These are phyloP conservation scores for Ustilago shanxiensis DNA, from an alignment of 1,284 basidiomycete species.

Conservation along the genomic window DNA sequence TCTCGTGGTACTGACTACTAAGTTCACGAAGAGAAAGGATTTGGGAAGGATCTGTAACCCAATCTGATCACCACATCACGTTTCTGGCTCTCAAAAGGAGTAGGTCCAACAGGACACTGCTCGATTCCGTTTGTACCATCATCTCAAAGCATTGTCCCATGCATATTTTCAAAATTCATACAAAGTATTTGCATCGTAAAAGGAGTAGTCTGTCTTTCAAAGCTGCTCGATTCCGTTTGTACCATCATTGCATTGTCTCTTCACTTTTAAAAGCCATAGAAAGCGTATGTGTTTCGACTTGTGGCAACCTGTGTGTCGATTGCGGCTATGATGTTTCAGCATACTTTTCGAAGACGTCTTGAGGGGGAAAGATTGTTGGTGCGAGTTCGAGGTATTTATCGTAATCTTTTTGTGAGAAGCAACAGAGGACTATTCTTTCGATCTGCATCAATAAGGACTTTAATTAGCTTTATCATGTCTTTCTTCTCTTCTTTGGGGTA, in stretches of 20 bases:
- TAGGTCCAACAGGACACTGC: neutral
- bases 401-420: slow-evolving; percentile 56
- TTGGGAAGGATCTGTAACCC: too few species aligned
- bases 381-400: slow-evolving; percentile 37
- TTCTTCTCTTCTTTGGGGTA: too few species aligned
- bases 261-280: too few species aligned
- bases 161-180: neutral
- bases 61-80: too few species aligned
- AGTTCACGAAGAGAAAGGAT: slow-evolving; percentile 4
- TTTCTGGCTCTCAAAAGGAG: neutral
- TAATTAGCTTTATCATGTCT: too few species aligned
- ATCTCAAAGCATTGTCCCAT: neutral
- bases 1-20: slow-evolving; percentile 93
- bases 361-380: slow-evolving; percentile 33
- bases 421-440: slow-evolving; percentile 60
- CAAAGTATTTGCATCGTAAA: neutral
- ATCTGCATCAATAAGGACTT: too few species aligned
- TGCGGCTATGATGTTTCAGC: slow-evolving; percentile 15
- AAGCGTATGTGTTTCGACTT: too few species aligned
- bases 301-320: too few species aligned
- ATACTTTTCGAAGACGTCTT: slow-evolving; percentile 30
- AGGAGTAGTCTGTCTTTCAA: too few species aligned
- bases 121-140: slow-evolving; percentile 12
- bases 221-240: slow-evolving; percentile 10
- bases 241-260: slow-evolving; percentile 2